Base-by-base conservation (phyloP, 1,284 basidiomycete species). In the Papiliotrema nemorosa region DNA sequence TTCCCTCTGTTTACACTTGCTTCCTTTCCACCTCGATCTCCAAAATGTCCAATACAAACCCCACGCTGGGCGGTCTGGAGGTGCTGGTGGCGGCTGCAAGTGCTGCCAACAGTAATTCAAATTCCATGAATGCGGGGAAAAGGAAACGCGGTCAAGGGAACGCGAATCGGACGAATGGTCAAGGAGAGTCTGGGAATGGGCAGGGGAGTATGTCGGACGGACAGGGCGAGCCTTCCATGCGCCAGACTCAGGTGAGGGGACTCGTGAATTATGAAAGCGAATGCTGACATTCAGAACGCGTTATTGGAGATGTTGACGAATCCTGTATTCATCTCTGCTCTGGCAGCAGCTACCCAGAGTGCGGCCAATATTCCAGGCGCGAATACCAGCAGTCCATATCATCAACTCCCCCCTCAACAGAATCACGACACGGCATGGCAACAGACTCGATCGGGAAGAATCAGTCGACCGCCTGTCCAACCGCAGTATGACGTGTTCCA, bases 371-470 rank as follows among this genome's bases (percentile, higher is more conserved):
- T 10, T 21, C 24, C 35, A 26, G 21, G 13, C 22, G 22, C 27
- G 13, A 22, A 10, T 25, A 5, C 22, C 39, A 42, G 31, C 38
- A 36, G 29, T 31, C 29, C 29, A 31, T 31, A 31, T 20, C 14
- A 3, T 22, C 41, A 36, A 6, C 12, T 31, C 20, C 18, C 18
- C 16, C 40, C 18, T 20, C 26, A 29, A 44, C 20, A 7, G 31
- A 13, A 26, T 25, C 16, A 6, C 10, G 10, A n/a, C 27, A 9
- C 26, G 22, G 48, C 49, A 3, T 44, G 47, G 25, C 53, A 58
- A 26, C 44, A 50, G 35, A 58, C 57, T 4, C 50, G 57, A 2
- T 54, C 50, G 6, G 57, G 57, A 5, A 36, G 57, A 20, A 55
- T 53, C 31, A 53, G 51, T 6, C 29, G 57, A 14, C 57, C 57